These are phyloP conservation scores for Aegilops sharonensis DNA, from an alignment of 176 grass and related monocot genomes.

Conservation along the genomic window DNA sequence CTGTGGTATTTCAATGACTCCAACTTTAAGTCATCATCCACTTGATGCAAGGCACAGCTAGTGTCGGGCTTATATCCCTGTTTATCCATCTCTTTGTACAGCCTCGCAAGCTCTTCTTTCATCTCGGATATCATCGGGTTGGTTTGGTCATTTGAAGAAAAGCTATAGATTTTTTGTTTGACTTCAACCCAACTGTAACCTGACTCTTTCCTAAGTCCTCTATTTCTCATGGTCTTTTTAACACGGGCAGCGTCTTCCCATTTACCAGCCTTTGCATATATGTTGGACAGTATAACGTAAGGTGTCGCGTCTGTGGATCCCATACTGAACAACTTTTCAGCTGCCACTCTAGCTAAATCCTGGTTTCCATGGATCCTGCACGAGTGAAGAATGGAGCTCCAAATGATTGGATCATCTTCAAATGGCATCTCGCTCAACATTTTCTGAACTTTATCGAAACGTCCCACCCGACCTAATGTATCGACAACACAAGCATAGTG, in stretches of 20 bases:
- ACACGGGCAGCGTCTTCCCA: slow-evolving; percentile 78
- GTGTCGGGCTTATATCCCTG: slow-evolving; percentile 61
- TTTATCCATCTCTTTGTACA: slow-evolving; percentile 78
- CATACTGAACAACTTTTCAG: slow-evolving; percentile 75
- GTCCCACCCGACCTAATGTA: slow-evolving; percentile 66
- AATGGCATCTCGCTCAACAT: slow-evolving; percentile 64
- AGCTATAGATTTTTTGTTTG: slow-evolving; percentile 66
- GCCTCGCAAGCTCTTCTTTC: slow-evolving; percentile 57
- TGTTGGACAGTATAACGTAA: slow-evolving; percentile 77
- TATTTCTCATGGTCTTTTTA: slow-evolving; percentile 82
- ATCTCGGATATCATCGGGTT: slow-evolving; percentile 73
- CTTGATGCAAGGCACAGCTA: slow-evolving; percentile 66
- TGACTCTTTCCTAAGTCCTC: slow-evolving; percentile 70
- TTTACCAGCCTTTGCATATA: slow-evolving; percentile 77
- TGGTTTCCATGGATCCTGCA: slow-evolving; percentile 78
- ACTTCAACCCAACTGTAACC: slow-evolving; percentile 95
- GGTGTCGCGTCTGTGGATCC: slow-evolving; percentile 53
- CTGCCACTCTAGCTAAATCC: slow-evolving; percentile 67
- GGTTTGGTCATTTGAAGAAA: slow-evolving; percentile 78
- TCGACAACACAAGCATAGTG: slow-evolving; percentile 82
- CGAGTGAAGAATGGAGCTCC: slow-evolving; percentile 87
- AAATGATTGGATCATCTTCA: slow-evolving; percentile 65
- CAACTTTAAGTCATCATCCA: slow-evolving; percentile 69
- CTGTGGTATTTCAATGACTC: slow-evolving; percentile 86
- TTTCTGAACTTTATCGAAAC: slow-evolving; percentile 62